These are phyloP conservation scores for Trichoderma cornu-damae DNA, from an alignment of 2,329 filamentous ascomycete genomes.

Conservation along the genomic window DNA sequence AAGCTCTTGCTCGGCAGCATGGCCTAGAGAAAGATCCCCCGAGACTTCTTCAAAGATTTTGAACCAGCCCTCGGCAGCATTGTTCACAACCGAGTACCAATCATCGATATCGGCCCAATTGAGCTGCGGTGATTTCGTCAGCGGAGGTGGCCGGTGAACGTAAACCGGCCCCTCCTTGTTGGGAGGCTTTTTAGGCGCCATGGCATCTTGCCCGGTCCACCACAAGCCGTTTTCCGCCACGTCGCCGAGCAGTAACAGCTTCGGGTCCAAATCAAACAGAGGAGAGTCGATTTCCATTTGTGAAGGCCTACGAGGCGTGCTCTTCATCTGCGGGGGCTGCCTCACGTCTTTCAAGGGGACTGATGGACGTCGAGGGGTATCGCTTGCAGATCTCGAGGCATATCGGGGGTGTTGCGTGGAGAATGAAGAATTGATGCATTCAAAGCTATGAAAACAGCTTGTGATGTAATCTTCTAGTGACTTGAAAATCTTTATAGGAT, in stretches of 20 bases:
- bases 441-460: slow-evolving; percentile 54
- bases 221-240: slow-evolving; percentile 76
- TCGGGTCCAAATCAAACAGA: slow-evolving; percentile 60
- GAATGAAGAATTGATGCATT: slow-evolving; percentile 75
- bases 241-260: slow-evolving; percentile 67
- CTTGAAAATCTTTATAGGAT: slow-evolving; percentile 62
- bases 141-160: slow-evolving; percentile 12
- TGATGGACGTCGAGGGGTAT: slow-evolving; percentile 29
- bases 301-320: slow-evolving; percentile 21
- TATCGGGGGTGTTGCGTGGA: slow-evolving; percentile 42
- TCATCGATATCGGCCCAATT: slow-evolving; percentile 66
- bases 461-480: slow-evolving; percentile 73
- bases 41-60: slow-evolving; percentile 51
- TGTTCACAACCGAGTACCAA: slow-evolving; percentile 69
- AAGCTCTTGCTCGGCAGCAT: slow-evolving; percentile 34
- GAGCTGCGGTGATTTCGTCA: slow-evolving; percentile 55
- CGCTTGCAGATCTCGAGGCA: slow-evolving; percentile 23
- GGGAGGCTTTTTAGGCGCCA: slow-evolving; percentile 21
- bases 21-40: slow-evolving; percentile 27
- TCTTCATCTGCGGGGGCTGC: slow-evolving; percentile 27
- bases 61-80: slow-evolving; percentile 63
- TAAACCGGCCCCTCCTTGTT: slow-evolving; percentile 22
- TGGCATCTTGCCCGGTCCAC: slow-evolving; percentile 61
- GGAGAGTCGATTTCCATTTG: slow-evolving; percentile 24
- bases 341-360: slow-evolving; percentile 21